phyloP scores from a whole-genome alignment of 2,329 filamentous ascomycete genomes.

The Pestalotiopsis sp. region DNA sequence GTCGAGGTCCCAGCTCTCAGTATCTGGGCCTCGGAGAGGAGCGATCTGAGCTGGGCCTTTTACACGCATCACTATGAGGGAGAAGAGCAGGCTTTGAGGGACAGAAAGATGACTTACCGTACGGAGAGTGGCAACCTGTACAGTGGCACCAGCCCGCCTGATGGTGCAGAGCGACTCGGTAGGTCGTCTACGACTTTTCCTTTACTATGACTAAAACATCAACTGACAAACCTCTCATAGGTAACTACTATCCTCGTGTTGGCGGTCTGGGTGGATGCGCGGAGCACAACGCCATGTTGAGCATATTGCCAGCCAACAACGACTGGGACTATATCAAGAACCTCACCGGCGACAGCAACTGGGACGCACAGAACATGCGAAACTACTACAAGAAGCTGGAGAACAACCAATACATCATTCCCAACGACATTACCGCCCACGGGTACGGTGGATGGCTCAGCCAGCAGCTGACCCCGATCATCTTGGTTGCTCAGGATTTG shows the following conservation, averaged over 20 bases:
- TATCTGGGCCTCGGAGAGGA: conserved; percentile 55
- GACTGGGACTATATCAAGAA: conserved; percentile 56
- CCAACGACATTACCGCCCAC: conserved; percentile 58
- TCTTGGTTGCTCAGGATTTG: conserved; percentile 53
- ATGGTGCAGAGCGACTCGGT: conserved; percentile 38
- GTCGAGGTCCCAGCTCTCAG: conserved; percentile 57
- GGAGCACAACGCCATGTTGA: conserved; percentile 57
- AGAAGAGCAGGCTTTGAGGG: conserved; percentile 49
- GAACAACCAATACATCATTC: conserved; percentile 54
- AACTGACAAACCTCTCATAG: conserved; percentile 38
- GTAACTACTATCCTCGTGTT: conserved; percentile 58
- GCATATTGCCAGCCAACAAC: conserved; percentile 52
- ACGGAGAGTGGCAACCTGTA: conserved; percentile 52
- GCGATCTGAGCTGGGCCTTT: conserved; percentile 62
- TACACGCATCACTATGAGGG: conserved; percentile 63
- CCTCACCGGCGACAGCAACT: conserved; percentile 58
- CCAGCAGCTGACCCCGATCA: conserved; percentile 52
- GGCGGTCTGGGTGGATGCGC: conserved; percentile 60
- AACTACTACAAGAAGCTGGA: conserved; percentile 58
- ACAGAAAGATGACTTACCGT: conserved; percentile 60
- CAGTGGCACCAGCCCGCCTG: conserved; percentile 53
- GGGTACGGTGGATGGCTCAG: conserved; percentile 60
- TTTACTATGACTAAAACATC: background rate
- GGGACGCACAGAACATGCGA: conserved; percentile 60
- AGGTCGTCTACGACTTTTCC: background rate